These are phyloP conservation scores for Dactylellina parvicollis DNA, from an alignment of 2,329 filamentous ascomycete genomes.

Conservation along the genomic window DNA sequence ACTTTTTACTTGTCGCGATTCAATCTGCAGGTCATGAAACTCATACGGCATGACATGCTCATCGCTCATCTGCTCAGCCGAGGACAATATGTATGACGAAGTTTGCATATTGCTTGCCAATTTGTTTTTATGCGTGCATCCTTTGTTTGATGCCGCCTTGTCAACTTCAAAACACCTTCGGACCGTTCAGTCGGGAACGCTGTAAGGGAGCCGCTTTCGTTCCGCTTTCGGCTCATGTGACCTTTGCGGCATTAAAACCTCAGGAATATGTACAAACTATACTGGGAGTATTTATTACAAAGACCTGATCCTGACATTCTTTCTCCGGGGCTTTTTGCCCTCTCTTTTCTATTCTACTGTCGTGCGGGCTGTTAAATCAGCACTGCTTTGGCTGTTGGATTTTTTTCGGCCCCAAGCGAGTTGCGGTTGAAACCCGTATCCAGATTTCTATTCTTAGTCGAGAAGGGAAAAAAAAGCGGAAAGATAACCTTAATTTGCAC, in stretches of 20 bases:
- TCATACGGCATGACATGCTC: conserved; percentile 35
- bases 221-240: conserved; percentile 43
- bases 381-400: conserved; percentile 33
- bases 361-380: conserved; percentile 7
- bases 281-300: background rate
- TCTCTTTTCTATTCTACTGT: background rate
- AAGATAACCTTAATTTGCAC: conserved; percentile 43
- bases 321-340: background rate
- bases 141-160: conserved; percentile 16
- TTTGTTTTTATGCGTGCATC: conserved; percentile 7
- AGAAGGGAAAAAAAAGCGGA: conserved; percentile 4
- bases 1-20: background rate
- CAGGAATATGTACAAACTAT: background rate
- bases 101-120: conserved; percentile 25
- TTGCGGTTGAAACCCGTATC: conserved; percentile 16
- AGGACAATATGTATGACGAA: conserved; percentile 37
- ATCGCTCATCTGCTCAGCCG: conserved; percentile 27
- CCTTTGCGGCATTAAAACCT: conserved; percentile 45
- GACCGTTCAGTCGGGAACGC: conserved; percentile 40
- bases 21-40: conserved; percentile 40
- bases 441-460: conserved; percentile 35
- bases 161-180: conserved; percentile 52
- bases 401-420: conserved; percentile 19
- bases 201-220: conserved; percentile 36
- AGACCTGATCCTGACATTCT: background rate